These are phyloP conservation scores for Chytriomyces confervae DNA, from an alignment of 192 early-diverging fungal species.

Conservation along the genomic window DNA sequence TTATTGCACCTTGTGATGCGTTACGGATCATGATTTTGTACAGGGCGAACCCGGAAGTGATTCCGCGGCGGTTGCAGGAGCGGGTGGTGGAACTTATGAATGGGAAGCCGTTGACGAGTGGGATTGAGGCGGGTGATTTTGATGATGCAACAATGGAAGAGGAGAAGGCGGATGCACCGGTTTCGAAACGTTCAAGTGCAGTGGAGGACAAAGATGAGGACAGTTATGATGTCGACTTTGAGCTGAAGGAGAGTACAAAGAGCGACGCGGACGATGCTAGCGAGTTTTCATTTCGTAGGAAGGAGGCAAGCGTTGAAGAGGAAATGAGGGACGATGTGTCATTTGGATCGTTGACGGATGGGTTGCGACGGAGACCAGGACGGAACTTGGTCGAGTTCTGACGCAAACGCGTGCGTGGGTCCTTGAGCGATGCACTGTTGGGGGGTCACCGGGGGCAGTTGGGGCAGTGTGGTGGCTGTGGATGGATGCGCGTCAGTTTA, in stretches of 20 bases:
- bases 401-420: too few relatives aligned
- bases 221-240: background rate
- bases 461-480: too few relatives aligned
- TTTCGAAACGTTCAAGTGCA: background rate
- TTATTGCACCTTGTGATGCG: slow-evolving; percentile 66
- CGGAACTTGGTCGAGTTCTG: too few relatives aligned
- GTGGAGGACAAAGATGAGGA: background rate
- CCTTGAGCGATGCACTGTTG: too few relatives aligned
- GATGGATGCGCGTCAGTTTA: too few relatives aligned
- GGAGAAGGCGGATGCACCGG: background rate
- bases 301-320: too few relatives aligned
- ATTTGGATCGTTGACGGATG: too few relatives aligned
- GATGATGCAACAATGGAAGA: background rate
- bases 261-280: too few relatives aligned
- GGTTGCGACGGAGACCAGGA: too few relatives aligned
- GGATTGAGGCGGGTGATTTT: slow-evolving; percentile 29
- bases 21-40: slow-evolving; percentile 64
- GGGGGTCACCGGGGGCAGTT: too few relatives aligned
- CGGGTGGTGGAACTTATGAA: slow-evolving; percentile 18
- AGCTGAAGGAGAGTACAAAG: background rate
- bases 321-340: too few relatives aligned
- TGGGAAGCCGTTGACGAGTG: slow-evolving; percentile 27
- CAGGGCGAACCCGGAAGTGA: slow-evolving; percentile 38
- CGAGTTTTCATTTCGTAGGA: too few relatives aligned
- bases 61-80: slow-evolving; percentile 31